These are phyloP conservation scores for Polygonum aviculare DNA, from an alignment of 148 eudicot genomes.

Conservation along the genomic window DNA sequence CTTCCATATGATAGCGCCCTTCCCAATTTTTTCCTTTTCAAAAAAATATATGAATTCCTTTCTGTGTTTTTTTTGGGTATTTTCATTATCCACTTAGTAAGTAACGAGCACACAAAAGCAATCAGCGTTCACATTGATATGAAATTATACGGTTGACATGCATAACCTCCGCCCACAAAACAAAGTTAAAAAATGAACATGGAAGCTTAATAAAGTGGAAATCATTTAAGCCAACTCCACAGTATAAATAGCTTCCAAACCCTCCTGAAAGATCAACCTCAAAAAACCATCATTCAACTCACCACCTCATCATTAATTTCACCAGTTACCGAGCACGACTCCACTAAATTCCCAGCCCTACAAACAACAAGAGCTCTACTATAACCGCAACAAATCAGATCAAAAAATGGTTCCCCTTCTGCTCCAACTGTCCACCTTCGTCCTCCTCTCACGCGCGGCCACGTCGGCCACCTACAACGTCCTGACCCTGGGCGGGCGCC, in stretches of 20 bases:
- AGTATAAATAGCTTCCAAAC: background rate
- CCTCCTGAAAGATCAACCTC: background rate
- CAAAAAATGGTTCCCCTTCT: background rate
- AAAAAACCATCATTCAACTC: background rate
- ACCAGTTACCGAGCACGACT: background rate
- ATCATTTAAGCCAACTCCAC: background rate
- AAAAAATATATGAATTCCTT: background rate
- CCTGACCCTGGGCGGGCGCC: constrained; percentile 28
- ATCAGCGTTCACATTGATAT: constrained; percentile 3
- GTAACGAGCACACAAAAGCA: background rate
- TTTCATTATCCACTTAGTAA: background rate
- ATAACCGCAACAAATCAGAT: background rate
- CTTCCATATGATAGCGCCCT: no score
- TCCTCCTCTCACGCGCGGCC: background rate
- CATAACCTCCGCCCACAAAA: background rate
- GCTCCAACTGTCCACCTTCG: constrained; percentile 3
- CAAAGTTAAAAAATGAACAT: background rate
- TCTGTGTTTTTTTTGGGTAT: background rate
- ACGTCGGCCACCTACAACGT: constrained; percentile 20
- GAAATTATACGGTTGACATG: background rate
- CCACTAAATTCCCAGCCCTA: no score
- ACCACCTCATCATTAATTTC: no score
- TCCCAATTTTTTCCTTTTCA: no score
- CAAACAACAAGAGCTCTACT: no score
- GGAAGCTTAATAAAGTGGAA: background rate